These are phyloP conservation scores for Meyerozyma athensensis DNA, from an alignment of 1,139 yeast species.

Conservation along the genomic window DNA sequence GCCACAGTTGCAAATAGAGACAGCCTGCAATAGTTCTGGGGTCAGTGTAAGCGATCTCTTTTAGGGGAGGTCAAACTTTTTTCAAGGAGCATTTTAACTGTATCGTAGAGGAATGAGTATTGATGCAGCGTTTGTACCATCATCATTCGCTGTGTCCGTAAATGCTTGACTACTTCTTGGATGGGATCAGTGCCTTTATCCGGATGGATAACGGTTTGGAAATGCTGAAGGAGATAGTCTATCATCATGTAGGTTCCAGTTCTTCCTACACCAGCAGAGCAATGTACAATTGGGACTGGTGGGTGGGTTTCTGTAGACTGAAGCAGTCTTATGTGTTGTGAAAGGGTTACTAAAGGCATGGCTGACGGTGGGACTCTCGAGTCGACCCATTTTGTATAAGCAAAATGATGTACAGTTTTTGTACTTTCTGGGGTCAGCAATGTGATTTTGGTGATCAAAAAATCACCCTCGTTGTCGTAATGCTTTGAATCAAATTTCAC, in stretches of 20 bases:
- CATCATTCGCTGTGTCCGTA: conserved; percentile 55
- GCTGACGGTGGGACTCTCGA: conserved; percentile 43
- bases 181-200: conserved; percentile 22
- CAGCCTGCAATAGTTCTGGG: too few species aligned
- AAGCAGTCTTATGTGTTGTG: conserved; percentile 14
- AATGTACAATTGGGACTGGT: conserved; percentile 52
- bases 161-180: conserved; percentile 30
- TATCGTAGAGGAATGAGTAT: conserved; percentile 44
- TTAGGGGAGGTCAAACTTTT: too few species aligned
- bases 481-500: conserved; percentile 18
- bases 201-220: conserved; percentile 10
- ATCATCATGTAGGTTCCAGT: conserved; percentile 75
- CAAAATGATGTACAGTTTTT: conserved; percentile 47
- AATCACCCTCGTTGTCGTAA: conserved; percentile 20
- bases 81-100: conserved; percentile 9
- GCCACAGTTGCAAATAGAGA: too few species aligned
- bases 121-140: conserved; percentile 67
- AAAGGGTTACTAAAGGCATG: conserved; percentile 10
- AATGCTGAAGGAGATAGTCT: conserved; percentile 46
- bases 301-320: conserved; percentile 5
- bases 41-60: too few species aligned
- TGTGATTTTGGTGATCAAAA: conserved; percentile 25
- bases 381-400: conserved; percentile 57
- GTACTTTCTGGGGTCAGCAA: conserved; percentile 18
- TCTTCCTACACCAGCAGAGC: conserved; percentile 85